These are phyloP conservation scores for Remersonia thermophila DNA, from an alignment of 2,329 filamentous ascomycete species.

Conservation along the genomic window DNA sequence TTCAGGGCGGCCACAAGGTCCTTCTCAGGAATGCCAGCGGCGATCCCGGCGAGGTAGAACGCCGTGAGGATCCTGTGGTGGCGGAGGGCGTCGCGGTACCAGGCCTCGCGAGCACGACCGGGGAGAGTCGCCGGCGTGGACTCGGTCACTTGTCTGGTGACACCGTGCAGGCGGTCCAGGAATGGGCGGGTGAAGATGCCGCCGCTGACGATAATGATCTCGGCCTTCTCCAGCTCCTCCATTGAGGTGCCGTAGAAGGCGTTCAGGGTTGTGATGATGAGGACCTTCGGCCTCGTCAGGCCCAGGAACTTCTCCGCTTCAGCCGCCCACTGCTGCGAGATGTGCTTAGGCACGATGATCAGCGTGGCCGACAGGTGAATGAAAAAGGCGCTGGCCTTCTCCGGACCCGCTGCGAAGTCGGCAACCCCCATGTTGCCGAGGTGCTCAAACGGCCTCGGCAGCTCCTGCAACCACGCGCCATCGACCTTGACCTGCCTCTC, in stretches of 20 bases:
- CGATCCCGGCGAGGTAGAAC: slow-evolving; percentile 5
- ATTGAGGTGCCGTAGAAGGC: slow-evolving; percentile 10
- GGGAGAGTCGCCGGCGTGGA: no score
- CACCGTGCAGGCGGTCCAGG: slow-evolving; percentile 1
- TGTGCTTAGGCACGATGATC: slow-evolving; percentile 28
- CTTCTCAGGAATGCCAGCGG: not conserved
- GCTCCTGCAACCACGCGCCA: slow-evolving; percentile 2
- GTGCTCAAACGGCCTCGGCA: not conserved
- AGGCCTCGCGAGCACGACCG: not conserved
- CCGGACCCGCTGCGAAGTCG: not conserved
- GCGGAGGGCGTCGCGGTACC: slow-evolving; percentile 9
- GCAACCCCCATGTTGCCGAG: not conserved
- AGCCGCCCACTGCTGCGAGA: slow-evolving; percentile 27
- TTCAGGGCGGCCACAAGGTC: not conserved
- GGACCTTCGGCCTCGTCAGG: slow-evolving; percentile 11
- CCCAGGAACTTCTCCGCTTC: slow-evolving; percentile 25
- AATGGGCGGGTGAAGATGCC: slow-evolving; percentile 14
- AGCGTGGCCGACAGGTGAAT: slow-evolving; percentile 26
- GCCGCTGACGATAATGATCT: slow-evolving; percentile 28
- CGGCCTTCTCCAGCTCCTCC: slow-evolving; percentile 19
- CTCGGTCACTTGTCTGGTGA: no score
- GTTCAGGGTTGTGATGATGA: slow-evolving; percentile 16
- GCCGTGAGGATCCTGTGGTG: slow-evolving; percentile 6
- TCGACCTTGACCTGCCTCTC: slow-evolving; percentile 13
- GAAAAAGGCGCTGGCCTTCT: slow-evolving; percentile 6